Evolutionary conservation across 768 basidiomycete species (phyloP), one percentile per base, ranked within the genome.

Genomic region (Trichaptum fuscoviolaceum): DNA sequence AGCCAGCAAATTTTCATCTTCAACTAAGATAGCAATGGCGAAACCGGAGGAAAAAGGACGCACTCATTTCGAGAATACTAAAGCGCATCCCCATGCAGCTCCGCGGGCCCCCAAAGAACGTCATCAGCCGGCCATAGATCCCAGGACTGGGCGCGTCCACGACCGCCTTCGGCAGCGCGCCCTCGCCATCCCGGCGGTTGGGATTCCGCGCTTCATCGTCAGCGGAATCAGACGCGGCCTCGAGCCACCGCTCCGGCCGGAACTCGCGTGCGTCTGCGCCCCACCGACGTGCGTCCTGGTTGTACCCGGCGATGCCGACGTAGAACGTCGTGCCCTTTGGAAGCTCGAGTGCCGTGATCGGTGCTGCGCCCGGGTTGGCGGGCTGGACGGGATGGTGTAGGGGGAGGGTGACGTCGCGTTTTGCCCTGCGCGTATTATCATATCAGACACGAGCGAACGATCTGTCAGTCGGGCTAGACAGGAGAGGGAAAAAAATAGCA

Each of bases 161-260:
- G 36, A 72, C 71, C 42, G 67, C 67, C 7, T 70, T 69, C 2
- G 69, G 72, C 24, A 70, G 67, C 1, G 72, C 66, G 3, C 64
- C 65, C 1, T 52, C 42, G 42, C 42, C 42, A 20, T 52, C 42
- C 15, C 42, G 5, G 2, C 42, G 42, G 15, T 52, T 52, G 15
- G 42, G 20, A 12, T 52, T 52, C 12, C 10, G 5, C 42, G 2
- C 20, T 2, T 52, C 42, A 12, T 52, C 42, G 3, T 20, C 20
- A 52, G 20, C 30, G 30, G n/a, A 2, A 8, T 52, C 42, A 12
- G 42, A 52, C 20, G 5, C 42, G 3, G 42, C 5, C 20, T 52
- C 42, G 15, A 86, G 69, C 85, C 85, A 87, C 58, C 86, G 74
- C 66, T 83, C 80, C 5, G 86, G 85, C 61, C 78, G 81, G 84